A percentile compares a stretch with the other conserved stretches of the same genome.
Evolutionary conservation across 352 stramenopile species (phyloP).

Genomic region (Elongisporangium anandrum): DNA sequence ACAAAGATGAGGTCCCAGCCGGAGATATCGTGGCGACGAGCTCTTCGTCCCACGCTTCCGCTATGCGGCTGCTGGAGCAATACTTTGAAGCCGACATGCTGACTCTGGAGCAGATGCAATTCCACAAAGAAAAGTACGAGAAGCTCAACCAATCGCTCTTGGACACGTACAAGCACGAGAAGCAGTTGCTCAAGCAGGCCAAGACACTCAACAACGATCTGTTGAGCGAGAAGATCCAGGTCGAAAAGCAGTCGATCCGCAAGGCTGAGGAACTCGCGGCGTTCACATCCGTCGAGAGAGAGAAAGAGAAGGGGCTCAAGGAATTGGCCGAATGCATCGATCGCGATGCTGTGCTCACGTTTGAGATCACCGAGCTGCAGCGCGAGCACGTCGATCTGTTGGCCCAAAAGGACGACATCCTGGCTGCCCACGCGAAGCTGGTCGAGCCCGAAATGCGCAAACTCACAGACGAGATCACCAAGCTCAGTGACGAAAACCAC

Average conservation of each 20-base stretch:
- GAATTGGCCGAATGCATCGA: slow-evolving; percentile 74
- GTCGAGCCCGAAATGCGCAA: slow-evolving; percentile 83
- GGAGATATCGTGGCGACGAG: background rate
- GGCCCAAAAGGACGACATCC: slow-evolving; percentile 67
- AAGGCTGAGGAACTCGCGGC: slow-evolving; percentile 76
- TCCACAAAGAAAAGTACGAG: slow-evolving; percentile 79
- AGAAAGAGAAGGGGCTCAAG: slow-evolving; percentile 75
- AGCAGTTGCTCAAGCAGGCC: slow-evolving; percentile 69
- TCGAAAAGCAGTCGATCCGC: slow-evolving; percentile 84
- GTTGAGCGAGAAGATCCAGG: slow-evolving; percentile 79
- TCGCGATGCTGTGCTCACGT: slow-evolving; percentile 77
- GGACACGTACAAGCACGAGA: slow-evolving; percentile 80
- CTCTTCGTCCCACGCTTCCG: slow-evolving; percentile 48
- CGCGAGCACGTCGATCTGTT: slow-evolving; percentile 72
- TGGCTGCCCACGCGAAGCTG: slow-evolving; percentile 71
- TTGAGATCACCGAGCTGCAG: slow-evolving; percentile 87
- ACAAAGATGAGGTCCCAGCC: background rate
- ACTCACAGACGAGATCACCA: slow-evolving; percentile 60
- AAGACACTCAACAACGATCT: slow-evolving; percentile 85
- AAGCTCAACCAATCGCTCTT: slow-evolving; percentile 67
- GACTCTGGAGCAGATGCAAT: slow-evolving; percentile 70
- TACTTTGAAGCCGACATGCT: slow-evolving; percentile 85
- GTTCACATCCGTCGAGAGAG: slow-evolving; percentile 69
- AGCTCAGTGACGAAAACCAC: slow-evolving; percentile 61
- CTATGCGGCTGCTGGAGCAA: slow-evolving; percentile 75